Evolutionary conservation across 176 grass and related monocot species (phyloP).

Genomic region (Oryza glumipatula): DNA sequence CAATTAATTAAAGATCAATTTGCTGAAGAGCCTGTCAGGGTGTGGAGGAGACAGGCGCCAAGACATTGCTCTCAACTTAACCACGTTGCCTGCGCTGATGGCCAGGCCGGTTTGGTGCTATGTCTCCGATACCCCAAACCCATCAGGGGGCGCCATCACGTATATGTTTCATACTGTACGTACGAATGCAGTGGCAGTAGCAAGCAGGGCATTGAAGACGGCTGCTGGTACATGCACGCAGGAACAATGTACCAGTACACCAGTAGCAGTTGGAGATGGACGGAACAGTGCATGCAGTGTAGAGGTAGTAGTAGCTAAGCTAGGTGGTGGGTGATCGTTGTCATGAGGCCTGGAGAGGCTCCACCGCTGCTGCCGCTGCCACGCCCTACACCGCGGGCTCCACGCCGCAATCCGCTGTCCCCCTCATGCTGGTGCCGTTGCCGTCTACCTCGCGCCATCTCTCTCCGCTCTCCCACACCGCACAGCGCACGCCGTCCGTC

Average conservation of each 20-base stretch:
- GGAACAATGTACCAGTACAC: background rate
- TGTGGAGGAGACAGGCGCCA: background rate
- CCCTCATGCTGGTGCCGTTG: background rate
- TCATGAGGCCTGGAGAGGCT: constrained; percentile 1
- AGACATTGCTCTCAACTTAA: background rate
- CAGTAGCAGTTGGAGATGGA: background rate
- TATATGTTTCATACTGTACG: background rate
- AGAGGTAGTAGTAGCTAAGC: background rate
- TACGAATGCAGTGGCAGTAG: too few species aligned
- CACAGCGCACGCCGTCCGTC: too few species aligned
- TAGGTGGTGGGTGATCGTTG: constrained; percentile 1
- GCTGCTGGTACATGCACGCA: too few species aligned
- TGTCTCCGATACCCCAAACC: background rate
- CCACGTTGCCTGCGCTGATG: background rate
- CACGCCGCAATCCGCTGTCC: constrained; percentile 24
- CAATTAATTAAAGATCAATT: background rate
- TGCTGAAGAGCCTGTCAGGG: background rate
- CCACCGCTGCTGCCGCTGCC: constrained; percentile 42
- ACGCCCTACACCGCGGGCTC: constrained; percentile 36
- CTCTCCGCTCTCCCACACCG: too few species aligned
- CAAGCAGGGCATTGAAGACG: too few species aligned
- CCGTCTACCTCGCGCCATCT: too few species aligned
- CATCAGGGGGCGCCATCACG: background rate
- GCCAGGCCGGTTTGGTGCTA: too few species aligned
- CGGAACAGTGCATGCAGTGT: background rate